These are phyloP conservation scores for Xeromyces bisporus DNA, from an alignment of 495 filamentous ascomycete genomes.

Conservation along the genomic window DNA sequence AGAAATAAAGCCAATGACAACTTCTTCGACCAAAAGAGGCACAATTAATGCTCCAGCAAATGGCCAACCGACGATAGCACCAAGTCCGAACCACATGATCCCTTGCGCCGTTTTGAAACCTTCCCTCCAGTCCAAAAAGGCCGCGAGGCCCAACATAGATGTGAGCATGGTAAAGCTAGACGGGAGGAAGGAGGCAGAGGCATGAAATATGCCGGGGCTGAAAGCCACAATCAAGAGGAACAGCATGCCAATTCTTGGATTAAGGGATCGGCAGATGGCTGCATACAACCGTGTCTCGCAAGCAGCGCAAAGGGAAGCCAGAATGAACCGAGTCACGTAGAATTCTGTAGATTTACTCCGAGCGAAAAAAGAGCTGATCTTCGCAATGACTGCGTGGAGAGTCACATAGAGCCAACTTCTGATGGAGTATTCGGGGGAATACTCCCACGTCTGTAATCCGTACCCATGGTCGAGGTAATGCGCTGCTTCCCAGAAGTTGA, in stretches of 20 bases:
- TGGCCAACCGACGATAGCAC: constrained; percentile 84
- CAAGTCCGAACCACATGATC: constrained; percentile 86
- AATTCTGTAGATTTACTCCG: constrained; percentile 52
- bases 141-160: constrained; percentile 66
- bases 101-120: constrained; percentile 62
- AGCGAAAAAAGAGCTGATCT: constrained; percentile 44
- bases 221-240: constrained; percentile 60
- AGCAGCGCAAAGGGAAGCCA: constrained; percentile 60
- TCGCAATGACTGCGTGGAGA: constrained; percentile 62
- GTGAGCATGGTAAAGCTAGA: constrained; percentile 97
- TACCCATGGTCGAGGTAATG: constrained; percentile 90
- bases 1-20: constrained; percentile 42
- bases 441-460: constrained; percentile 97
- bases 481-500: constrained; percentile 98
- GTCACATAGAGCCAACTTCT: constrained; percentile 88
- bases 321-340: constrained; percentile 60
- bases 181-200: constrained; percentile 72
- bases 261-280: constrained; percentile 53
- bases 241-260: constrained; percentile 63
- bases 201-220: constrained; percentile 86
- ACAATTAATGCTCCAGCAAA: constrained; percentile 69
- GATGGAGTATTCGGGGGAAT: constrained; percentile 88
- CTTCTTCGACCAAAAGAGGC: constrained; percentile 70
- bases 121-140: constrained; percentile 73
- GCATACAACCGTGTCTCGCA: constrained; percentile 70